These are phyloP conservation scores for Lathyrus oleraceus DNA, from an alignment of 306 rosid genomes.

Conservation along the genomic window DNA sequence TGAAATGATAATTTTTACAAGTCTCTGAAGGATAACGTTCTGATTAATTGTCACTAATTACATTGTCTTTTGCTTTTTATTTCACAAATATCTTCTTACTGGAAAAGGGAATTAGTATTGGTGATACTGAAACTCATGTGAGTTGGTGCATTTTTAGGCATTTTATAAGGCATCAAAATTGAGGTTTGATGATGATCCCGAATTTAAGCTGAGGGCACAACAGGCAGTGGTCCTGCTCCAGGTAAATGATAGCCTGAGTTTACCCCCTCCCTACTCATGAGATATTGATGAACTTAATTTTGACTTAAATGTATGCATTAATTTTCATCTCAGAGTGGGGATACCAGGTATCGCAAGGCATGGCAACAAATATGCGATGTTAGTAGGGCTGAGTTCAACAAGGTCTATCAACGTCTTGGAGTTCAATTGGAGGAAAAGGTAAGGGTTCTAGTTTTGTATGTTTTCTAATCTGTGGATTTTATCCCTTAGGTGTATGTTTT, in stretches of 20 bases:
- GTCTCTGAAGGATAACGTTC: neutral
- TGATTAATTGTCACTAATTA: conserved; percentile 14
- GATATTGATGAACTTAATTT: neutral
- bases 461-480: conserved; percentile 3
- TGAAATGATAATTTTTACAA: conserved; percentile 16
- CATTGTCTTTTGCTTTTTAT: conserved; percentile 9
- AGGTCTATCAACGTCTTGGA: conserved; percentile 84
- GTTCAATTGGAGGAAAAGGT: conserved; percentile 85
- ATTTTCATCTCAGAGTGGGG: conserved; percentile 73
- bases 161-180: conserved; percentile 86
- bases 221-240: conserved; percentile 86
- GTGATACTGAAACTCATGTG: conserved; percentile 28
- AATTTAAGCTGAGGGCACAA: conserved; percentile 85
- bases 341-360: conserved; percentile 64
- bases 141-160: conserved; percentile 46
- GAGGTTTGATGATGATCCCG: conserved; percentile 81
- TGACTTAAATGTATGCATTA: conserved; percentile 14
- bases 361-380: conserved; percentile 87
- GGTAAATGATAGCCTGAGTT: conserved; percentile 46
- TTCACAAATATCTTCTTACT: neutral
- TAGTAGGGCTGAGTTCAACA: conserved; percentile 82
- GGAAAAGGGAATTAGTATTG: conserved; percentile 15
- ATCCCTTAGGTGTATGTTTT: conserved; percentile 7
- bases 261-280: conserved; percentile 5
- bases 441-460: conserved; percentile 24